These are phyloP conservation scores for Hypericum androsaemum DNA, from an alignment of 345 rosid genomes.

Conservation along the genomic window DNA sequence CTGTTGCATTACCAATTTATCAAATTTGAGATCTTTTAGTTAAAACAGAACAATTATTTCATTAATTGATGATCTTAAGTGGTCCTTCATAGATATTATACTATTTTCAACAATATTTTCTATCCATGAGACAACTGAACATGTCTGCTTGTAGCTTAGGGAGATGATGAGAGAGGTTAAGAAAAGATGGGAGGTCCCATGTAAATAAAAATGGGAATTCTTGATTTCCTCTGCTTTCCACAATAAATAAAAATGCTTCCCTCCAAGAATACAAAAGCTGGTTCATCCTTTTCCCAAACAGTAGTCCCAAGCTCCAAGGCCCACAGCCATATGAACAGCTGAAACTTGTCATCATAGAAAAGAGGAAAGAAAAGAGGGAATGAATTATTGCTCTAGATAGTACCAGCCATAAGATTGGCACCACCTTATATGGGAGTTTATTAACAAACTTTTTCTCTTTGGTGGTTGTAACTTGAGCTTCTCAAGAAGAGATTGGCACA, in stretches of 20 bases:
- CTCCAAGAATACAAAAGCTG: conserved; percentile 15
- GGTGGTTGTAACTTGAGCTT: conserved; percentile 22
- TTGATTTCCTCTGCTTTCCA: conserved; percentile 7
- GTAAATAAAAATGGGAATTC: conserved; percentile 14
- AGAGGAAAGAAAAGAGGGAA: not conserved
- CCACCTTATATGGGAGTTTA: conserved; percentile 4
- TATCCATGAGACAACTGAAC: conserved; percentile 26
- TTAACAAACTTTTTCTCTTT: conserved; percentile 16
- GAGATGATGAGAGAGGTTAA: conserved; percentile 15
- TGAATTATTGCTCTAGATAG: conserved; percentile 21
- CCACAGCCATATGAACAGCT: conserved; percentile 26
- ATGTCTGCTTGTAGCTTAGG: conserved; percentile 21
- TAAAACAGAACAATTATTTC: too few species aligned
- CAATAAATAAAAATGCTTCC: conserved; percentile 14
- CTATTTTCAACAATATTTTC: too few species aligned
- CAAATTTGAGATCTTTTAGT: too few species aligned
- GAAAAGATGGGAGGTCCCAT: conserved; percentile 12
- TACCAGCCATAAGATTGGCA: conserved; percentile 15
- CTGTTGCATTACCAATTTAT: too few species aligned
- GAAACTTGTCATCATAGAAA: conserved; percentile 19
- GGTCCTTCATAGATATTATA: too few species aligned
- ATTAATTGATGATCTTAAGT: too few species aligned
- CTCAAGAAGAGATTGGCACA: conserved; percentile 13
- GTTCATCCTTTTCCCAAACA: not conserved
- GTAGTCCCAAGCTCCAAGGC: conserved; percentile 14